A percentile compares a stretch with the other conserved stretches of the same genome.
phyloP scores from a whole-genome alignment of 495 filamentous ascomycete genomes.

The Hypomontagnella monticulosa region DNA sequence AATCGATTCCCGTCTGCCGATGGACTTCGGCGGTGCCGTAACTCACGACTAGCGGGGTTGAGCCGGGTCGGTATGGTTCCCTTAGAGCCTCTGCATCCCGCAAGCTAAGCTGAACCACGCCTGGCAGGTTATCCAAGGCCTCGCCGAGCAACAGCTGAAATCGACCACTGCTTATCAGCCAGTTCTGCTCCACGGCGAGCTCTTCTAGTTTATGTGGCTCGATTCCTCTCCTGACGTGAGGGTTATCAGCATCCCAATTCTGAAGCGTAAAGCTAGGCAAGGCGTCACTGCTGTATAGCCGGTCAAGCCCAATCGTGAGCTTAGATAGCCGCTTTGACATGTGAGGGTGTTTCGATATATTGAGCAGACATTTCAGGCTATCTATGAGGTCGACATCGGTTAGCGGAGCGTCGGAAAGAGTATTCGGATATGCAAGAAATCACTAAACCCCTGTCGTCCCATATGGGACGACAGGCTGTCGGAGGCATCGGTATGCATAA shows the following conservation, averaged over 20 bases:
- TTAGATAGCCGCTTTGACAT: slow-evolving; percentile 44
- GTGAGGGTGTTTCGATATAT: slow-evolving; percentile 43
- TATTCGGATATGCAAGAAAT: background rate
- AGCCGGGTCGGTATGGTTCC: slow-evolving; percentile 14
- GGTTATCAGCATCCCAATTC: slow-evolving; percentile 6
- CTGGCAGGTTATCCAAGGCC: slow-evolving; percentile 49
- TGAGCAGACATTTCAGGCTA: slow-evolving; percentile 33
- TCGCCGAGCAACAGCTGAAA: slow-evolving; percentile 44
- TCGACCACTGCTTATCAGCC: slow-evolving; percentile 35
- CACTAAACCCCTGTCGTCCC: background rate
- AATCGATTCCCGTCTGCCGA: slow-evolving; percentile 33
- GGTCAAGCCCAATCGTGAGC: slow-evolving; percentile 42
- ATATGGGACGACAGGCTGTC: no score
- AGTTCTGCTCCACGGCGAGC: slow-evolving; percentile 38
- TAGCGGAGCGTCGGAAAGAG: background rate
- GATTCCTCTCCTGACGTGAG: slow-evolving; percentile 24
- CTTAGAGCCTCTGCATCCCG: slow-evolving; percentile 45
- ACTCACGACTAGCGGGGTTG: slow-evolving; percentile 21
- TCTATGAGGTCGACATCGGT: slow-evolving; percentile 12
- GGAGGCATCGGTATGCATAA: background rate
- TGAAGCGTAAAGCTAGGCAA: slow-evolving; percentile 1
- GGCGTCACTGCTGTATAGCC: slow-evolving; percentile 36
- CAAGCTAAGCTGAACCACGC: slow-evolving; percentile 48
- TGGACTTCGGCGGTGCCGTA: slow-evolving; percentile 28
- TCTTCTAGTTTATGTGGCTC: slow-evolving; percentile 32